Base-by-base conservation (phyloP, 768 basidiomycete genomes). In the Pisolithus tinctorius region DNA sequence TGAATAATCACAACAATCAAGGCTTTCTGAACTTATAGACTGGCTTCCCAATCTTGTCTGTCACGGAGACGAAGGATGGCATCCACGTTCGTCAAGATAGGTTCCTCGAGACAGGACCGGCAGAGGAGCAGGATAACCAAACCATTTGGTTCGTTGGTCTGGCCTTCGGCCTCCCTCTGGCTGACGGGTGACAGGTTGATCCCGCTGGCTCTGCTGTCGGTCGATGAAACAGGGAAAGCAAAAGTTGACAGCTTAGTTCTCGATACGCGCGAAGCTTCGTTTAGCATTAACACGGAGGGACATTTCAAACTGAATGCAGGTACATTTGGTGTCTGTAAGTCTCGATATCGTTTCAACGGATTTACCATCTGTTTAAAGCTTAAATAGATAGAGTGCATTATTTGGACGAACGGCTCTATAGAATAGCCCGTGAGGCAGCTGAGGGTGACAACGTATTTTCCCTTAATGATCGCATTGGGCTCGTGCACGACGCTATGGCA, bases 221-320 rank as follows among this genome's bases (percentile, higher is more conserved):
- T 78, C n/a, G 75, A 80, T 52, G 67, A 71, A 25, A 68, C 71
- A 42, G 87, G 88, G 40, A 80, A 83, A 59, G 61, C 74, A 6
- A 63, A 64, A 11, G 64, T 90, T 45, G 79, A 93, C 63, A 81
- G 76, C 49, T 71, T 75, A 13, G 64, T 96, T 47, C 76, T 99
- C 29, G 69, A 76, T 54, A 76, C 81, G 43, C 80, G 91, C 36
- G 84, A 92, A 65, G 77, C 75, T 37, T 74, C 72, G 17, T 78
- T 93, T 58, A 65, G 78, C 17, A 58, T 97, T n/a, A 84, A 91
- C 65, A 88, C 82, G 11, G 80, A 69, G 65, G 81, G 78, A 62
- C 73, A 82, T 5, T 98, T 85, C 77, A 98, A 98, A 71, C 71
- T 98, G 55, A 98, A 98, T 63, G 86, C 86, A 3, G 85, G 85